A percentile compares a stretch with the other conserved stretches of the same genome.
Evolutionary conservation across 2,329 filamentous ascomycete genomes (phyloP).

Genomic region (Fusarium pseudonygamai): DNA sequence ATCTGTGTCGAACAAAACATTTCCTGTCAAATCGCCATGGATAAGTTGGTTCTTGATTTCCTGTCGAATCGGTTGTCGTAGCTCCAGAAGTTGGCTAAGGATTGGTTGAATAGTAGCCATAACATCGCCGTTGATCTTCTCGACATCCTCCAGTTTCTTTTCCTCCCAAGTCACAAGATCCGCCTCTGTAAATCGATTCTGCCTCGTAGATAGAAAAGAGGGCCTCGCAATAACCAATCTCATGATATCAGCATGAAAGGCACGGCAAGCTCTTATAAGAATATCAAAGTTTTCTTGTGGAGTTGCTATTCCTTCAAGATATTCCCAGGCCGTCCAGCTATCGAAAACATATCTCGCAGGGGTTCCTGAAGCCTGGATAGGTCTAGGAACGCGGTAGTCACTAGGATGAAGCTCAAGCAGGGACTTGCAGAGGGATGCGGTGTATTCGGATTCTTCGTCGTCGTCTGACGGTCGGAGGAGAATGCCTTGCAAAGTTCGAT

Average conservation of each 20-base stretch:
- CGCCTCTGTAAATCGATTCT: conserved; percentile 5
- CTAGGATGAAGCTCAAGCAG: neutral
- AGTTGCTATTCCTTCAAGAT: neutral
- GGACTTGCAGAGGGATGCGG: neutral
- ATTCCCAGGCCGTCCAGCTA: conserved; percentile 3
- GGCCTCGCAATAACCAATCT: neutral
- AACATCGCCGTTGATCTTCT: neutral
- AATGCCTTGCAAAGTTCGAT: neutral
- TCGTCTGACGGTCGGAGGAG: conserved; percentile 6
- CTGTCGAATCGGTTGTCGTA: neutral
- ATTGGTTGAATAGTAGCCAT: neutral
- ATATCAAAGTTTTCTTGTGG: neutral
- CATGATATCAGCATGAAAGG: neutral
- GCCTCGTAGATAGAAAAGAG: neutral
- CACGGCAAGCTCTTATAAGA: conserved; percentile 3
- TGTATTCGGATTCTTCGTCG: neutral
- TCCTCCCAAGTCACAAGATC: conserved; percentile 10
- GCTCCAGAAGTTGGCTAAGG: neutral
- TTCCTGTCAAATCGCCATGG: conserved; percentile 13
- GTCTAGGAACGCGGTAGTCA: neutral
- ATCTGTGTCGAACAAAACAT: neutral
- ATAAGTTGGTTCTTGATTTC: neutral
- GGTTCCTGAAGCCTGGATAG: neutral
- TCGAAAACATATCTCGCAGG: neutral
- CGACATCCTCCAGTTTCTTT: neutral